Evolutionary conservation across 2,329 filamentous ascomycete species (phyloP), one percentile per base, ranked within the genome.

Genomic region (Bisporella sp.): DNA sequence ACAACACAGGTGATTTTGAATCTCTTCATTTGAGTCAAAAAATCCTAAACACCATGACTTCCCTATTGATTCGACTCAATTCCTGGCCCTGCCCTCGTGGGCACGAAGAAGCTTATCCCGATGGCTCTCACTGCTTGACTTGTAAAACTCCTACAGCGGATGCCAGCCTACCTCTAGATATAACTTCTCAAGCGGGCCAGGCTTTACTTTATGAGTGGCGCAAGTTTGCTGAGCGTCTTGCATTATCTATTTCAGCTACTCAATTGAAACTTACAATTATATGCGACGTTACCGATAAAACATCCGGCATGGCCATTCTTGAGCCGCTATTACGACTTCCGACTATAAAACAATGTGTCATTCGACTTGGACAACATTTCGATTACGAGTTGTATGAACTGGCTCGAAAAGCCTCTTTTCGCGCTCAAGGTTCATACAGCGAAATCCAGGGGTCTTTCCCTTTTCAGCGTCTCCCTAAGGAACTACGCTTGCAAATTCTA

Each of bases 21-120:
- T 21, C 21, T 3, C 21, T 21, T 3, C 21, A 21, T 21, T 21
- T 21, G 21, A 21, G 21, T 21, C 21, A 21, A 21, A 2, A 21
- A 21, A 21, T 21, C 21, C 21, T 21, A 21, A 21, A 21, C 21
- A 21, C 21, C 21, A 21, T 21, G 21, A 21, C 46, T 48, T 48
- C 46, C 35, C 46, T 48, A n/a, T 48, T 48, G 37, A 41, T 48
- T 42, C 39, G 46, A 48, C 46, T 48, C 46, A 48, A 48, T 6
- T 48, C 11, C 37, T 48, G 46, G 46, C 46, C 46, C 5, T 48
- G 46, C 46, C 39, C 39, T 29, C 46, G 46, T 4, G 46, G 46
- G 12, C 46, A 48, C 29, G 46, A 48, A 32, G 39, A 32, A 48
- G 28, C 21, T 30, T 31, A 12, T 12, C 13, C 8, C 21, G 29